phyloP scores from a whole-genome alignment of 495 filamentous ascomycete genomes.

The Jackrogersella minutella region DNA sequence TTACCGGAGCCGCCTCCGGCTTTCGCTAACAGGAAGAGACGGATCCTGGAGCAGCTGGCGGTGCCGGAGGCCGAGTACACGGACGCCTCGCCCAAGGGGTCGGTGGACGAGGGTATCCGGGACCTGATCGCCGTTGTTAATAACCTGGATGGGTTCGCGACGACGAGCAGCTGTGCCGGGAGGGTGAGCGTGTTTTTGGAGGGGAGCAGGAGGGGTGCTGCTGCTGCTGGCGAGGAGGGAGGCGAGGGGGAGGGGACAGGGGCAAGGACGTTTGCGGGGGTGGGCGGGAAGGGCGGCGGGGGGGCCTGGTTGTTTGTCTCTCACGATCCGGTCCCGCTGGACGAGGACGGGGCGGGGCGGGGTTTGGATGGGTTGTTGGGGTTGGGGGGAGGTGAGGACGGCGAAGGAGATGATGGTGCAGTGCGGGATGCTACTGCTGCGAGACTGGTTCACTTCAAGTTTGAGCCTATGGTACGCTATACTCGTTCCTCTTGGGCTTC shows the following conservation, averaged over 20 bases:
- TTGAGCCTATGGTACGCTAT: slow-evolving; percentile 84
- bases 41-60: slow-evolving; percentile 70
- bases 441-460: slow-evolving; percentile 86
- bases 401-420: slow-evolving; percentile 8
- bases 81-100: slow-evolving; percentile 86
- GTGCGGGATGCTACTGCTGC: slow-evolving; percentile 33
- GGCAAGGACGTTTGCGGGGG: slow-evolving; percentile 53
- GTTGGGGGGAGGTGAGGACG: background rate
- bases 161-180: slow-evolving; percentile 91
- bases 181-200: slow-evolving; percentile 86
- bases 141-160: slow-evolving; percentile 73
- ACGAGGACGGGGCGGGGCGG: slow-evolving; percentile 22
- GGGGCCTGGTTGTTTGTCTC: slow-evolving; percentile 88
- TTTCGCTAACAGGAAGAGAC: slow-evolving; percentile 69
- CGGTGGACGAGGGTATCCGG: slow-evolving; percentile 78
- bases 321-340: slow-evolving; percentile 70
- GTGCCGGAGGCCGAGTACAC: slow-evolving; percentile 71
- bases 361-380: slow-evolving; percentile 27
- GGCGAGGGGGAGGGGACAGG: slow-evolving; percentile 22
- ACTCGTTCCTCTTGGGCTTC: background rate
- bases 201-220: slow-evolving; percentile 63
- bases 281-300: slow-evolving; percentile 81
- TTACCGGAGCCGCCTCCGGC: slow-evolving; percentile 37
- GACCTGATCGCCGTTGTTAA: slow-evolving; percentile 81
- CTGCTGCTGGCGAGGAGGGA: slow-evolving; percentile 25